Evolutionary conservation across 2,329 filamentous ascomycete species (phyloP).

Genomic region (Ophiosphaerella herpotricha): DNA sequence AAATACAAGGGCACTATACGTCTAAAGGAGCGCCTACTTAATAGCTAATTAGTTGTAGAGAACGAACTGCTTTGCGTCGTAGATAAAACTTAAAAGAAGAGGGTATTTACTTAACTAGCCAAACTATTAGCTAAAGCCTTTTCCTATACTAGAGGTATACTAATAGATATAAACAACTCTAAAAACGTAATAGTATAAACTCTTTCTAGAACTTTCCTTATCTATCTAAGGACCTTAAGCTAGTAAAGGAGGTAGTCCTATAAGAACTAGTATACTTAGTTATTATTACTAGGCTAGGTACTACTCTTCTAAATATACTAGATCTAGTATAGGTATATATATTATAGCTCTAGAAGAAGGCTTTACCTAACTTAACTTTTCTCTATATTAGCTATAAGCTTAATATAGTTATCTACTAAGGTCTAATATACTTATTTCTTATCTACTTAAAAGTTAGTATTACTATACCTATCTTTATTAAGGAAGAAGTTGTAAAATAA

Average conservation of each 20-base stretch:
- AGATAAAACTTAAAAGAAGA: neutral
- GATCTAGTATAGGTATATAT: neutral
- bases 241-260: neutral
- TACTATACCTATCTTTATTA: conserved; percentile 17
- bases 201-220: neutral
- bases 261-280: conserved; percentile 5
- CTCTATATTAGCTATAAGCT: too few relatives aligned
- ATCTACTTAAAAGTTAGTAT: conserved; percentile 37
- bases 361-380: too few relatives aligned
- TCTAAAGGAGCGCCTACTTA: conserved; percentile 3
- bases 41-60: conserved; percentile 3
- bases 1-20: conserved; percentile 6
- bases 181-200: neutral
- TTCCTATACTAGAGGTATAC: neutral
- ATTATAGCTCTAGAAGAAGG: neutral
- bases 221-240: neutral
- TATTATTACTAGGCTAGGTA: neutral
- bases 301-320: neutral
- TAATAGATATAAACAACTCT: neutral
- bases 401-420: too few relatives aligned
- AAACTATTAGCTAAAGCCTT: neutral
- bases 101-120: neutral
- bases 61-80: conserved; percentile 3
- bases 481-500: conserved; percentile 30
- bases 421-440: neutral